Evolutionary conservation across 164 flowering plant species (phyloP).

Genomic region (Magnolia kwangsiensis): DNA sequence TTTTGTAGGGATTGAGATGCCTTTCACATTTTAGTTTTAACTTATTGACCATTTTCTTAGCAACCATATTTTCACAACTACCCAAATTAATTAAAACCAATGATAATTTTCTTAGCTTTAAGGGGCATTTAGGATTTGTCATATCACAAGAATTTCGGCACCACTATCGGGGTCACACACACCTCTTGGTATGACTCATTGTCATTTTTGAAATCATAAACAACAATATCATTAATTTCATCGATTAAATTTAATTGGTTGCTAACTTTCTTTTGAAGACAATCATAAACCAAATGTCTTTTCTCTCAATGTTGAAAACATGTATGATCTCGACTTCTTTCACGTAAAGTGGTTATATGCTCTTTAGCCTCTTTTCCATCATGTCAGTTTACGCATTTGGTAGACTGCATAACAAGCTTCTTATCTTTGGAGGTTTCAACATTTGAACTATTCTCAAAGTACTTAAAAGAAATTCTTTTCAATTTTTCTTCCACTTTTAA

Average conservation of each 20-base stretch:
- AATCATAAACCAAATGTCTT: background rate
- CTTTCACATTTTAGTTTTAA: background rate
- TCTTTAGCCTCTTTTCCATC: background rate
- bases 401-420: background rate
- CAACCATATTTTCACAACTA: conserved; percentile 9
- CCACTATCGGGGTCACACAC: too few species aligned
- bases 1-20: background rate
- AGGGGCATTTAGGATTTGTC: background rate
- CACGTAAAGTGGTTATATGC: background rate
- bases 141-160: background rate
- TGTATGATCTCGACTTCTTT: too few species aligned
- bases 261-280: background rate
- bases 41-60: conserved; percentile 4
- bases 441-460: background rate
- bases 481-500: conserved; percentile 7
- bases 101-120: background rate
- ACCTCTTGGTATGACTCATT: background rate
- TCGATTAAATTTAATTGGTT: background rate
- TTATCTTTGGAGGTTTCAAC: background rate
- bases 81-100: conserved; percentile 4
- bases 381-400: background rate
- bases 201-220: background rate
- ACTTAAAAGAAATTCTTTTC: background rate
- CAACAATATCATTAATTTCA: background rate
- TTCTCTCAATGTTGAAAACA: background rate